These are phyloP conservation scores for Mycena metata DNA, from an alignment of 768 basidiomycete genomes.

Conservation along the genomic window DNA sequence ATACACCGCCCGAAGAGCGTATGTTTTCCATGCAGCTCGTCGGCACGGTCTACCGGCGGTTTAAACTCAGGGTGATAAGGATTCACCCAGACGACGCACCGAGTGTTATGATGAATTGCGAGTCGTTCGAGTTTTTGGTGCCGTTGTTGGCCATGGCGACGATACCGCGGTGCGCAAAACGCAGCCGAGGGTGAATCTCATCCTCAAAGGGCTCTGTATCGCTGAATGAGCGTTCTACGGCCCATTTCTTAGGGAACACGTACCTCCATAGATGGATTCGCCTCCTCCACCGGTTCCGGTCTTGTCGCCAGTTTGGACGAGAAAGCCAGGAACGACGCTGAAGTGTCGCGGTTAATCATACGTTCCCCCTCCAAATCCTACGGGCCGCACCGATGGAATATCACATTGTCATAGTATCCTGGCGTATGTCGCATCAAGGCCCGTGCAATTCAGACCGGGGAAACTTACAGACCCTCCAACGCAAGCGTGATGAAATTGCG, in stretches of 20 bases:
- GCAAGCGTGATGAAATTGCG: constrained; percentile 91
- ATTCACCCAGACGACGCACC: constrained; percentile 57
- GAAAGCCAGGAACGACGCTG: constrained; percentile 90
- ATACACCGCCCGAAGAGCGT: constrained; percentile 93
- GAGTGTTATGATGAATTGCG: constrained; percentile 96
- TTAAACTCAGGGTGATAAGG: constrained; percentile 5
- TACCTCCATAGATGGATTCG: constrained; percentile 95
- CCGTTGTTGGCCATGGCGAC: constrained; percentile 96
- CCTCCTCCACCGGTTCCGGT: constrained; percentile 94
- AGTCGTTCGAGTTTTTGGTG: constrained; percentile 89
- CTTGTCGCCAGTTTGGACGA: constrained; percentile 95
- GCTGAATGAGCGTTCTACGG: not conserved
- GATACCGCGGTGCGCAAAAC: constrained; percentile 90
- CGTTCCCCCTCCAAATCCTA: not conserved
- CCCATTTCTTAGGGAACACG: constrained; percentile 21
- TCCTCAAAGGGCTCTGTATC: constrained; percentile 91
- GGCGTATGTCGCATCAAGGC: constrained; percentile 29
- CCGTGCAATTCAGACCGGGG: constrained; percentile 8
- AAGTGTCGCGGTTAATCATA: constrained; percentile 7
- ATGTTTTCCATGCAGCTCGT: constrained; percentile 94
- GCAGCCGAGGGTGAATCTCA: constrained; percentile 92
- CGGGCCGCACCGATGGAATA: constrained; percentile 84
- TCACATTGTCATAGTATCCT: constrained; percentile 97
- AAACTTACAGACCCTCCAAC: constrained; percentile 82
- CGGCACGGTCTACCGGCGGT: constrained; percentile 76